Evolutionary conservation across 495 filamentous ascomycete genomes (phyloP).

Genomic region (Hypoxylon cercidicola): DNA sequence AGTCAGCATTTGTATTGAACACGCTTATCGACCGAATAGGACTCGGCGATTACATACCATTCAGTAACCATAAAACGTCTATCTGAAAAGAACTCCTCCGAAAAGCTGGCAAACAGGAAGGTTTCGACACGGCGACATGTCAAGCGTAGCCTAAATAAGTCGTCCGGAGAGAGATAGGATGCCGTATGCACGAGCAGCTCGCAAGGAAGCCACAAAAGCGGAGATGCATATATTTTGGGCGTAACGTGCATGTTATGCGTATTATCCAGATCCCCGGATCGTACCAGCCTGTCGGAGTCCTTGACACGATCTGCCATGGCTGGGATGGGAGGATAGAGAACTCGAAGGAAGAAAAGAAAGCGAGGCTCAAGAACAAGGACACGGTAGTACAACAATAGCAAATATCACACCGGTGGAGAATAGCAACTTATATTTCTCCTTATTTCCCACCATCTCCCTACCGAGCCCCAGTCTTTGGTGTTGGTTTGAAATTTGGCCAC

Average conservation of each 20-base stretch:
- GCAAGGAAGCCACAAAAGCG: slow-evolving; percentile 41
- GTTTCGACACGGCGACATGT: slow-evolving; percentile 52
- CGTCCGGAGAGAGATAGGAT: slow-evolving; percentile 31
- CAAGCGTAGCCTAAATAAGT: slow-evolving; percentile 46
- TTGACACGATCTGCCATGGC: slow-evolving; percentile 21
- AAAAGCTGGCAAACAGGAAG: slow-evolving; percentile 50
- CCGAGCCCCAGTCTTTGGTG: slow-evolving; percentile 9
- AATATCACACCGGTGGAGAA: slow-evolving; percentile 1
- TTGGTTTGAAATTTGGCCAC: slow-evolving; percentile 14
- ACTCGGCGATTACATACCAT: slow-evolving; percentile 29
- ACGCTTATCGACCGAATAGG: not conserved
- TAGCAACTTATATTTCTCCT: slow-evolving; percentile 7
- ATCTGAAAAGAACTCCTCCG: slow-evolving; percentile 55
- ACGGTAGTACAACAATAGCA: slow-evolving; percentile 2
- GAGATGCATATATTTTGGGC: slow-evolving; percentile 20
- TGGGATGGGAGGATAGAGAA: not conserved
- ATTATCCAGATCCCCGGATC: slow-evolving; percentile 14
- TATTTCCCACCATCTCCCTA: slow-evolving; percentile 10
- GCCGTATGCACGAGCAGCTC: slow-evolving; percentile 38
- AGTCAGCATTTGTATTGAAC: slow-evolving; percentile 6
- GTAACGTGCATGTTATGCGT: slow-evolving; percentile 34
- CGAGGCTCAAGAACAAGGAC: not conserved
- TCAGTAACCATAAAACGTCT: slow-evolving; percentile 56
- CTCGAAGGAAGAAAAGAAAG: slow-evolving; percentile 4
- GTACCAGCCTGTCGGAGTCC: slow-evolving; percentile 4